Conservation (phyloP, 805 yeast genomes). For the Zygotorulaspora danielsina region DNA sequence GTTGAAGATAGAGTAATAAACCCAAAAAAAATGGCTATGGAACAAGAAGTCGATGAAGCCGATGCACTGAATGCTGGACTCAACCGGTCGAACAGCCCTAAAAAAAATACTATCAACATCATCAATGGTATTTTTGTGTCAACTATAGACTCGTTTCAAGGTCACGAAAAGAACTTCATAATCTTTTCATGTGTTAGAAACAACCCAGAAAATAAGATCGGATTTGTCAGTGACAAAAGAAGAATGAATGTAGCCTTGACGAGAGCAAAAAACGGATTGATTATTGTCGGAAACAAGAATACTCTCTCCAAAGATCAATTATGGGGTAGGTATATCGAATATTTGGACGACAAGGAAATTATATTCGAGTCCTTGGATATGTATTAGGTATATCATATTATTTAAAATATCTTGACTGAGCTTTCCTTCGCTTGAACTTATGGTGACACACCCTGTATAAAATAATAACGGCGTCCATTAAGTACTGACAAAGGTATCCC, state of each 20-base stretch:
- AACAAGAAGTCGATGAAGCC: constrained; percentile 56
- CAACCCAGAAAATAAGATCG: constrained; percentile 49
- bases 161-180: constrained; percentile 80
- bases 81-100: constrained; percentile 11
- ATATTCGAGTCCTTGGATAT: constrained; percentile 27
- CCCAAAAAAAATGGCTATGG: constrained; percentile 46
- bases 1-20: constrained; percentile 52
- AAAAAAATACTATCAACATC: constrained; percentile 31
- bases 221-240: constrained; percentile 57
- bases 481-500: too few species aligned
- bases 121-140: constrained; percentile 46
- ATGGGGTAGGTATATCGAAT: constrained; percentile 49
- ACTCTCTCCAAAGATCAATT: constrained; percentile 45
- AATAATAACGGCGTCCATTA: too few species aligned
- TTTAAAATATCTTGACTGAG: too few species aligned
- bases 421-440: too few species aligned
- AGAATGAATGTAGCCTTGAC: constrained; percentile 71
- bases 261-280: constrained; percentile 59
- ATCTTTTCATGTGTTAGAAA: constrained; percentile 76
- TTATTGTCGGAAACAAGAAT: constrained; percentile 57
- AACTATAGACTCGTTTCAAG: constrained; percentile 88
- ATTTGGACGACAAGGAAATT: constrained; percentile 36
- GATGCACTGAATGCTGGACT: constrained; percentile 45
- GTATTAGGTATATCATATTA: constrained; percentile 11
- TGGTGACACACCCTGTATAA: too few species aligned